Base-by-base conservation (phyloP, 2,329 filamentous ascomycete genomes). In the Zymoseptoria pseudotritici region DNA sequence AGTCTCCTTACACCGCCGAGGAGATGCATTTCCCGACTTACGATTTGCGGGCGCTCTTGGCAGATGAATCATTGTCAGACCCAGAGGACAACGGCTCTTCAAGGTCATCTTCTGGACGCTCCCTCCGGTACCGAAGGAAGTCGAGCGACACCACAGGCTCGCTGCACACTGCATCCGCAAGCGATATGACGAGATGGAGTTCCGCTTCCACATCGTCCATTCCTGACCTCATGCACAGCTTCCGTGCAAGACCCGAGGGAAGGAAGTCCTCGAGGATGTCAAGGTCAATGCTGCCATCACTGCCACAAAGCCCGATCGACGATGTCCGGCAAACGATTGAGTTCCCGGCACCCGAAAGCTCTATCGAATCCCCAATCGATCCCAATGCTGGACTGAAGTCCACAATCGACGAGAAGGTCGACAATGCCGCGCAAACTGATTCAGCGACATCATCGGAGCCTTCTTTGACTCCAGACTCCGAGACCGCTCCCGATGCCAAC, bases 111-210 rank as follows among this genome's bases (percentile, higher is more conserved):
- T 42, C 36, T 11, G 36, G 36, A 42, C 36, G 36, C 10, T 42
- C 36, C 17, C 36, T 42, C 4, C 36, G 36, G 5, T 42, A 42
- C 13, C 36, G 36, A 42, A 42, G 36, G 17, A 42, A 42, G 36
- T 42, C 36, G 36, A 42, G 36, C 36, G 36, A 42, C 36, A 42
- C 36, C 36, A 42, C 36, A 17, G 36, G 36, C 36, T 42, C 36
- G 17, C 17, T 42, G 13, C 36, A 42, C 4, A 52, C 54, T 13
- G 20, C 29, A 11, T 52, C 50, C 4, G 56, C 51, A 50, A 63
- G 60, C 19, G 66, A 67, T 1, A 64, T 61, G 7, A 65, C 60
- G 4, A 64, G 70, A 6, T 71, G 69, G 66, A 71, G 70, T 2
- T 61, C 67, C 3, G 68, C 67, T 21, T 71, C 70, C 11, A 61